Evolutionary conservation across 345 rosid genomes (phyloP), one percentile per base, ranked within the genome.

Genomic region (Hypericum perforatum): DNA sequence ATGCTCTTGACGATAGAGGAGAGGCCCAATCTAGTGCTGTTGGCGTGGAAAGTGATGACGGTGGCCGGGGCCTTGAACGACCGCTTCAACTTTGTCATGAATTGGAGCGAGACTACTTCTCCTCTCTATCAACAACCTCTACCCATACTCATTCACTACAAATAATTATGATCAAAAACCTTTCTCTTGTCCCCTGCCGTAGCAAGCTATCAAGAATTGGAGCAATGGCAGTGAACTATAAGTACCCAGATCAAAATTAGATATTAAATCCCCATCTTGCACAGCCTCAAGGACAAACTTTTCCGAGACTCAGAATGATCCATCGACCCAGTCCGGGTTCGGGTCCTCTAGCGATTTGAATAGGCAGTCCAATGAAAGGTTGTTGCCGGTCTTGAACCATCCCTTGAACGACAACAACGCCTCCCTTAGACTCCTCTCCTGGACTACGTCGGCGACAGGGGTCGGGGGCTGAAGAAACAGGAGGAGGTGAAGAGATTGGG

Each of bases 11-110:
- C 84, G 15, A 94, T 68, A 29, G 84, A 63, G 69, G 98, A 92
- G 58, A 92, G 94, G 45, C 95, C 95, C 13, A 81, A 64, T 40
- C 98, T 84, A 41, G 95, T 83, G 76, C 85, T 77, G 49, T 74
- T 71, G 22, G 96, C 73, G 43, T 96, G 96, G 64, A 92, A 81
- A 11, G 89, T 81, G 44, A 88, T 71, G 59, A 88, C 56, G 63
- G 73, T 63, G 16, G 70, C 52, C 12, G 95, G 85, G 16, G 52
- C 82, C 73, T 71, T 81, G 52, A 57, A 75, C 0, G 86, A 82
- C 42, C 74, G 54, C 41, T 84, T 66, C 37, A 94, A 77, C 76
- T 85, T 86, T 16, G 99, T 94, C 9, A 86, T 65, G 65, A 94
- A 89, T 46, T 89, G 82, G n/a, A 78, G 95, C 53, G 83, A 91